Evolutionary conservation across 2,329 filamentous ascomycete genomes (phyloP).

Genomic region (Aspergillus hiratsukae): DNA sequence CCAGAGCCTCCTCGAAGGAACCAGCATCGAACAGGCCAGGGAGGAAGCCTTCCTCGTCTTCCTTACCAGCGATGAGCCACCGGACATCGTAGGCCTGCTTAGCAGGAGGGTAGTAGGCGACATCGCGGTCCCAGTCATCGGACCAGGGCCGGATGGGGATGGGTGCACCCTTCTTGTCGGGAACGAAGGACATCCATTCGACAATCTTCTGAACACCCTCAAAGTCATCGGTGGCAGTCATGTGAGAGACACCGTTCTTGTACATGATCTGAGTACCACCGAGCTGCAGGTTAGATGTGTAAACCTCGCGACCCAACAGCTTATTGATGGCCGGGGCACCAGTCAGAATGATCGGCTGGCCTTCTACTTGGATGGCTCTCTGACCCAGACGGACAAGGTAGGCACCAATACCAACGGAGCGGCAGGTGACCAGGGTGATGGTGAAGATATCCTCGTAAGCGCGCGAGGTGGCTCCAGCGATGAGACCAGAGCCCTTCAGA

Average conservation of each 20-base stretch:
- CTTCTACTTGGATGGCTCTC: slow-evolving; percentile 97
- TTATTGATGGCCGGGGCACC: slow-evolving; percentile 98
- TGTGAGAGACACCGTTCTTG: slow-evolving; percentile 98
- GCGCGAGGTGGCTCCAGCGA: slow-evolving; percentile 92
- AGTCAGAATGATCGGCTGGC: slow-evolving; percentile 97
- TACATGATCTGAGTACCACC: slow-evolving; percentile 99
- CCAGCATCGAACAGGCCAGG: slow-evolving; percentile 92
- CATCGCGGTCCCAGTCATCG: slow-evolving; percentile 89
- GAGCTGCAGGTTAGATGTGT: slow-evolving; percentile 97
- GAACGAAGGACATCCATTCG: slow-evolving; percentile 95
- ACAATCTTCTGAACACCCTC: slow-evolving; percentile 97
- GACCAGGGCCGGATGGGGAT: slow-evolving; percentile 84
- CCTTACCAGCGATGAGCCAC: slow-evolving; percentile 85
- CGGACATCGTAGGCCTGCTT: slow-evolving; percentile 89
- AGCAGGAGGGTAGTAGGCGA: slow-evolving; percentile 72
- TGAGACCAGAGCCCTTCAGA: slow-evolving; percentile 92
- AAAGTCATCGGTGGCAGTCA: slow-evolving; percentile 97
- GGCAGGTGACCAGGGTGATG: slow-evolving; percentile 92
- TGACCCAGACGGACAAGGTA: slow-evolving; percentile 98
- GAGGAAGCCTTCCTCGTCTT: slow-evolving; percentile 78
- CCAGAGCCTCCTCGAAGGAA: slow-evolving; percentile 94
- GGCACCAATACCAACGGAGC: slow-evolving; percentile 97
- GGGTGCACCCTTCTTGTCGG: slow-evolving; percentile 88
- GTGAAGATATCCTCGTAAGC: slow-evolving; percentile 99
- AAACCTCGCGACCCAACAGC: slow-evolving; percentile 93